Base-by-base conservation (phyloP, 768 basidiomycete species). In the Amanita pallidorosea region DNA sequence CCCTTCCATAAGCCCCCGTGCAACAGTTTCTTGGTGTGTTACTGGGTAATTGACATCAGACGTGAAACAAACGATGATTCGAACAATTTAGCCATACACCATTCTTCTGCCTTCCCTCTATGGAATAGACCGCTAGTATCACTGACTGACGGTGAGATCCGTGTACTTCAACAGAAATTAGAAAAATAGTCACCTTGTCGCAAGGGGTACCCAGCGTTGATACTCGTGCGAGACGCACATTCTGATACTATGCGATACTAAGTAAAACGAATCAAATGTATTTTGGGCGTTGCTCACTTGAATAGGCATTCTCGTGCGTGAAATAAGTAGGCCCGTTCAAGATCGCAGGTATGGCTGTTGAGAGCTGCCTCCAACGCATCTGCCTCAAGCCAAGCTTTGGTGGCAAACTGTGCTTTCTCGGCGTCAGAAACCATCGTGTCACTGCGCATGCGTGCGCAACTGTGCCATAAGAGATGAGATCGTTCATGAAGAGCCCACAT, bases 401-500 rank as follows among this genome's bases (percentile, higher is more conserved):
- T 65, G 8, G 79, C 83, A 60, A 84, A 88, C 31, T 75, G 71
- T 12, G 77, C 75, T 59, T 79, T 80, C 33, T 79, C 75, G 3
- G 63, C 58, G 42, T 81, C 75, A 25, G 68, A 62, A 25, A 69
- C 66, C 11, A 54, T 53, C 11, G 52, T 53, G 36, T 70, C 59
- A 47, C 73, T 70, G 13, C 79, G 77, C 71, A 82, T 79, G 45
- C 76, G 77, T 49, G 82, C 68, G 58, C 86, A 89, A 18, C 74
- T 74, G 61, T 84, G 78, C 85, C 86, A 89, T 33, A 88, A 66
- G 18, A 88, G 66, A 66, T 82, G 80, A 6, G 76, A 70, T 42
- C 83, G 79, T 57, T 83, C 77, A 59, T 82, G 77, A 47, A 88
- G 66, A n/a, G 83, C 83, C 85, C 83, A 88, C 18, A 88, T 69